Evolutionary conservation across 176 grass and related monocot genomes (phyloP).

Genomic region (Bonia amplexicaulis): DNA sequence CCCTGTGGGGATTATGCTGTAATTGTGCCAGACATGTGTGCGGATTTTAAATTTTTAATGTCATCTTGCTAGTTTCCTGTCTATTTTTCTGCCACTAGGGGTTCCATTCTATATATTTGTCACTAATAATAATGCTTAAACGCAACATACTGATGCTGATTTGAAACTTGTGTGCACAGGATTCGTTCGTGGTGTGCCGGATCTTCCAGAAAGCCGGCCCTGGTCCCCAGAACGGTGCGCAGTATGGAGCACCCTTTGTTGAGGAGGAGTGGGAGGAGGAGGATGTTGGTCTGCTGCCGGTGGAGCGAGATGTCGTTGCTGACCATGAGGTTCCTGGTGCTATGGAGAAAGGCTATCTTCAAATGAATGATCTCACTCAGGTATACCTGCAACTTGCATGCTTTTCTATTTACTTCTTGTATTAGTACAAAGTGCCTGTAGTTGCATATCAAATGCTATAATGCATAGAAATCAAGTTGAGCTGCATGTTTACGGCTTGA

Average conservation of each 20-base stretch:
- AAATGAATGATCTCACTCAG: conserved; percentile 71
- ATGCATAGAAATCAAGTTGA: not conserved
- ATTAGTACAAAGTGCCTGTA: not conserved
- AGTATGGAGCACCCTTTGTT: conserved; percentile 90
- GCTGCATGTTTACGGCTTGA: not conserved
- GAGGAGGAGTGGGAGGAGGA: conserved; percentile 93
- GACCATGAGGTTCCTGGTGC: conserved; percentile 46
- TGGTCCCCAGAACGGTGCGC: conserved; percentile 86
- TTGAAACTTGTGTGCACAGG: conserved; percentile 26
- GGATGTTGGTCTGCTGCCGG: conserved; percentile 37
- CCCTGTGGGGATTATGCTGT: not conserved
- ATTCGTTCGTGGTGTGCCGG: conserved; percentile 87
- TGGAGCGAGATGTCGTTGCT: conserved; percentile 20
- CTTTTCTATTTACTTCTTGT: not conserved
- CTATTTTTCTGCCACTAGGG: not conserved
- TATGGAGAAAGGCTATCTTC: conserved; percentile 58
- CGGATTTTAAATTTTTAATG: not conserved
- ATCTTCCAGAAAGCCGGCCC: conserved; percentile 89
- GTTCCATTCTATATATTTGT: not conserved
- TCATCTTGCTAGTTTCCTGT: not conserved
- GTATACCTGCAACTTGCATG: conserved; percentile 25
- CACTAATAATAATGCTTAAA: not conserved
- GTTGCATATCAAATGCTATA: not conserved
- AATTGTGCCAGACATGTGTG: not conserved
- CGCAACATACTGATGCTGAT: not conserved